Evolutionary conservation across 2,329 filamentous ascomycete genomes (phyloP).

Genomic region (Fusarium denticulatum): DNA sequence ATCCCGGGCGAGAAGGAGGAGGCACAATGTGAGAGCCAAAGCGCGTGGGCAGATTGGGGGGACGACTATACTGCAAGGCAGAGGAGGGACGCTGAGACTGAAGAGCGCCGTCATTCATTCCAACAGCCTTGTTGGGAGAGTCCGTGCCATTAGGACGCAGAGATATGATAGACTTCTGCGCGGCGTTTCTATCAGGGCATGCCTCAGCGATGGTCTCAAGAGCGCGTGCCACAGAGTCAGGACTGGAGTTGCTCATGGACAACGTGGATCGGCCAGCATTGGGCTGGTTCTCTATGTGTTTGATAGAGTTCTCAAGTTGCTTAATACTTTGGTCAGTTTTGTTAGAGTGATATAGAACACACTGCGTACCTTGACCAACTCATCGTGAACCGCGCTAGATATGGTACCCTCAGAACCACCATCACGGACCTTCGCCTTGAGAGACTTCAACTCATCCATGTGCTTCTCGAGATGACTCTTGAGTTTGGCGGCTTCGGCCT

Average conservation of each 20-base stretch:
- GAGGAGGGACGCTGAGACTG: conserved; percentile 38
- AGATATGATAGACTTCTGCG: conserved; percentile 44
- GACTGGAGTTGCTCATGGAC: conserved; percentile 49
- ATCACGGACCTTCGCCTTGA: conserved; percentile 41
- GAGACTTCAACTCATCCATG: conserved; percentile 42
- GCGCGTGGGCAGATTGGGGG: conserved; percentile 39
- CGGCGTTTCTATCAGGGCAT: conserved; percentile 41
- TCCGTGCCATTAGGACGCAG: conserved; percentile 30
- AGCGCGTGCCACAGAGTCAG: conserved; percentile 45
- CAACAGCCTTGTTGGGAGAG: conserved; percentile 28
- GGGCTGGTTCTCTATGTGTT: conserved; percentile 50
- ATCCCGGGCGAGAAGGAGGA: conserved; percentile 44
- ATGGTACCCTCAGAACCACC: conserved; percentile 27
- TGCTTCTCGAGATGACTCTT: conserved; percentile 44
- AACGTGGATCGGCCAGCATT: conserved; percentile 50
- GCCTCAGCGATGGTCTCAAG: conserved; percentile 47
- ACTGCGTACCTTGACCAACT: conserved; percentile 46
- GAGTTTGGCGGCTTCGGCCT: conserved; percentile 43
- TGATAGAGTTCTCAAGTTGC: conserved; percentile 48
- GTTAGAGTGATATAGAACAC: no score
- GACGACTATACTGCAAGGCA: conserved; percentile 40
- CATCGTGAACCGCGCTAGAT: conserved; percentile 36
- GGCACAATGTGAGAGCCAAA: conserved; percentile 46
- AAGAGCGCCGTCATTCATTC: conserved; percentile 21
- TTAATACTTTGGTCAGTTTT: conserved; percentile 19